phyloP scores from a whole-genome alignment of 225 moss, liverwort and hornwort genomes.

The Bryum argenteum region DNA sequence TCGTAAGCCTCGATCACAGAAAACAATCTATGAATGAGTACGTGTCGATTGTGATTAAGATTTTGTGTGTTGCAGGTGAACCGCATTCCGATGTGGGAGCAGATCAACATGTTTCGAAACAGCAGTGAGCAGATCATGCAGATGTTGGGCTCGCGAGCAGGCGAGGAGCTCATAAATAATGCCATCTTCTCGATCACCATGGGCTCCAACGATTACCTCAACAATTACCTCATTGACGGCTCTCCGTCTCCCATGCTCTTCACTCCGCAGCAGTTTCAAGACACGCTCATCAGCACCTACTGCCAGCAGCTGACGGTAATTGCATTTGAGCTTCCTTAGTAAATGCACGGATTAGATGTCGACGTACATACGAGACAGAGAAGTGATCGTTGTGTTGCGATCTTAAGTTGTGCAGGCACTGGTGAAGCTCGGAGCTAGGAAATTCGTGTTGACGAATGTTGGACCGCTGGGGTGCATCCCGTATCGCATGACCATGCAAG shows the following conservation, averaged over 20 bases:
- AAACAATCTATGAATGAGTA: neutral
- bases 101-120: conserved; percentile 43
- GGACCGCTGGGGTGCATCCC: conserved; percentile 67
- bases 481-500: conserved; percentile 42
- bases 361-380: too few relatives aligned
- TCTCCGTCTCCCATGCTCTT: conserved; percentile 44
- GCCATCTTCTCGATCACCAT: conserved; percentile 53
- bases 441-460: conserved; percentile 44
- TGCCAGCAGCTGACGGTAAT: conserved; percentile 43
- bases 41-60: too few relatives aligned
- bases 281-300: conserved; percentile 48
- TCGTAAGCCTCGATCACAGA: conserved; percentile 34
- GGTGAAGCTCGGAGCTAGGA: conserved; percentile 53
- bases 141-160: conserved; percentile 38
- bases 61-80: conserved; percentile 28
- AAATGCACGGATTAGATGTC: too few relatives aligned
- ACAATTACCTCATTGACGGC: conserved; percentile 51
- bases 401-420: conserved; percentile 33
- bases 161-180: conserved; percentile 33
- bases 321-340: too few relatives aligned
- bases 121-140: conserved; percentile 43
- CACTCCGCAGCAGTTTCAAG: conserved; percentile 46
- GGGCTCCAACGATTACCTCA: conserved; percentile 63
- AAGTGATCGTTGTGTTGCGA: too few relatives aligned
- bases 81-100: conserved; percentile 52